Evolutionary conservation across 2,329 filamentous ascomycete genomes (phyloP), one percentile per base, ranked within the genome.

Genomic region (Penicillium brevicompactum): DNA sequence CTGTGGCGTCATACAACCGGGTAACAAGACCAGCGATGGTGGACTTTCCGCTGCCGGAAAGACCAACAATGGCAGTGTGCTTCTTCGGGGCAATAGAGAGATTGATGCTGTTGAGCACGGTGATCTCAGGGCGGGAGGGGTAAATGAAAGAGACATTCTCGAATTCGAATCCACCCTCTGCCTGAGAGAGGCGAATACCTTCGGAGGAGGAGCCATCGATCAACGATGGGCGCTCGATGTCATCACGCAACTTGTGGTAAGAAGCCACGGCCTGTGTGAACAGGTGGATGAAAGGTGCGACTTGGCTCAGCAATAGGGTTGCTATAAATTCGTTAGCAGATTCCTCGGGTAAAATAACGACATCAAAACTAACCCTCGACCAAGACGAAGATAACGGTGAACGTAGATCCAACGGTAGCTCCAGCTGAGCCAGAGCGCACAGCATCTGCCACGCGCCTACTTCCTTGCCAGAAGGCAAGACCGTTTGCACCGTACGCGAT

Each of bases 391-490:
- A 75, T 75, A 0, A 75, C 73, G 1, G 73, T 75, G 37, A 73
- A 75, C 0, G 67, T 67, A 21, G 72, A 60, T 32, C 73, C 73
- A 4, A 75, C 72, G 8, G 70, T 71, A 18, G 58, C 54, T 9
- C 66, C 68, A 0, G 49, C 27, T 2, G 61, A 46, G 11, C 56
- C 54, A 1, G 48, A 31, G 2, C 48, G 48, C 21, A 72, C 65
- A 4, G 66, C 48, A n/a, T 66, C 73, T 10, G 78, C 79, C 41
- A 86, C 80, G 49, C 80, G 80, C 34, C 75, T 78, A 58, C 83
- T 86, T 46, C 86, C 87, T 67, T 88, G 82, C 84, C 85, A 89
- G 65, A 87, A 89, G 0, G 86, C 84, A 13, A 89, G 75, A 1
- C 84, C 85, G 66, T 88, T 89, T 6, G 84, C 85, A 2, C 84